Evolutionary conservation across 495 filamentous ascomycete genomes (phyloP), one percentile per base, ranked within the genome.

Genomic region (Evernia prunastri): DNA sequence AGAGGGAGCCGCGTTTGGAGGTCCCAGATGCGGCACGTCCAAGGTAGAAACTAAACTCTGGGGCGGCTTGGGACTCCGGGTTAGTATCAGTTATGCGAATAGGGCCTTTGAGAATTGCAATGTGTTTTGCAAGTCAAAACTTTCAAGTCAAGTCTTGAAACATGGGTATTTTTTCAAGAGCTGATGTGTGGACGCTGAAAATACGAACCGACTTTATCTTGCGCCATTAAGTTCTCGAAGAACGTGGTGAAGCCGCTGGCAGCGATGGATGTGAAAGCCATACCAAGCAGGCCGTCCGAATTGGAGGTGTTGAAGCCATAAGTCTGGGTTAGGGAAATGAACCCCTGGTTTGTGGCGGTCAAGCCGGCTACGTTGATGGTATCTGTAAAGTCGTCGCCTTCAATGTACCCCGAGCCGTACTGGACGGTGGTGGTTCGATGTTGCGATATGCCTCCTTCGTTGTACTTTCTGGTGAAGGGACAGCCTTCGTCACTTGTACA

Each of bases 191-290:
- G 42, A 23, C 18, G 23, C 5, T 5, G 45, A 4, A 15, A 18
- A 25, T 1, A 54, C 51, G 29, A 10, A 54, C 51, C 51, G 51
- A 54, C 51, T 54, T 54, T 31, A 6, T 20, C 2, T 33, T 54
- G 51, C 27, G 7, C 2, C 15, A 54, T 54, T 2, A 54, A 29
- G 11, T 54, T 54, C 29, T 54, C 51, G 10, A 54, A 54, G 18
- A 54, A 54, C 0, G 51, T 54, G 29, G 51, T 54, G 51, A 20
- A 54, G 17, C 51, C 51, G 51, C 51, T 54, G 6, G 51, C 27
- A 1, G 51, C 27, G 17, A 54, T 29, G 29, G 51, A 33, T 0
- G 27, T 54, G 29, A 54, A 54, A 17, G 27, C 51, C 51, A 54
- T 54, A 17, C 51, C 51, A 33, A 54, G 18, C 5, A 54, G 51